phyloP scores from a whole-genome alignment of 1,284 basidiomycete genomes.

The Rhizopogon parksii region DNA sequence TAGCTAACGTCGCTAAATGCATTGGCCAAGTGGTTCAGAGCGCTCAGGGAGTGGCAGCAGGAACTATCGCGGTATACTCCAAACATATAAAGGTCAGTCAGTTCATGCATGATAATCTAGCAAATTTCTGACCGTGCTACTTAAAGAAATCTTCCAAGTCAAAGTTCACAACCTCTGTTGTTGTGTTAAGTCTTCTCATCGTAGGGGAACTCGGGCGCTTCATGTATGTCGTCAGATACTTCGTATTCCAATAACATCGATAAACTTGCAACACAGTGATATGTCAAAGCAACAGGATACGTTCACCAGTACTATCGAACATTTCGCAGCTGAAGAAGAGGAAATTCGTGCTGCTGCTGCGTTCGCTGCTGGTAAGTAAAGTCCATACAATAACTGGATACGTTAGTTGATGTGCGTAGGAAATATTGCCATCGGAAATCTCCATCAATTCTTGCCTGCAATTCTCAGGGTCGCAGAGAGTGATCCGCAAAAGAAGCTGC shows the following conservation, averaged over 20 bases:
- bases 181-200: conserved; percentile 80
- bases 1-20: conserved; percentile 73
- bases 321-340: conserved; percentile 73
- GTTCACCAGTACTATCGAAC: conserved; percentile 67
- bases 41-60: conserved; percentile 64
- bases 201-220: conserved; percentile 87
- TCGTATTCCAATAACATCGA: not conserved
- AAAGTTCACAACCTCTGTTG: conserved; percentile 59
- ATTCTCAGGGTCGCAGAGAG: conserved; percentile 79
- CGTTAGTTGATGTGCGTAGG: conserved; percentile 39
- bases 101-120: not conserved
- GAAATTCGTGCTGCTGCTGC: conserved; percentile 84
- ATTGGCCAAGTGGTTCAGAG: conserved; percentile 75
- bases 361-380: conserved; percentile 72
- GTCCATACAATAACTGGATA: not conserved
- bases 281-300: conserved; percentile 73
- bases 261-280: conserved; percentile 53
- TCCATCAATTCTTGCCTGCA: conserved; percentile 77
- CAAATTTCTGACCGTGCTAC: not conserved
- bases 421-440: conserved; percentile 90
- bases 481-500: conserved; percentile 70
- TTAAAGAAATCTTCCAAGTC: conserved; percentile 57
- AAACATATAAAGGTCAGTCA: conserved; percentile 70
- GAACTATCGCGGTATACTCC: conserved; percentile 75
- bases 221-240: conserved; percentile 46